Base-by-base conservation (phyloP, 2,329 filamentous ascomycete genomes). In the Blastomyces gilchristii region DNA sequence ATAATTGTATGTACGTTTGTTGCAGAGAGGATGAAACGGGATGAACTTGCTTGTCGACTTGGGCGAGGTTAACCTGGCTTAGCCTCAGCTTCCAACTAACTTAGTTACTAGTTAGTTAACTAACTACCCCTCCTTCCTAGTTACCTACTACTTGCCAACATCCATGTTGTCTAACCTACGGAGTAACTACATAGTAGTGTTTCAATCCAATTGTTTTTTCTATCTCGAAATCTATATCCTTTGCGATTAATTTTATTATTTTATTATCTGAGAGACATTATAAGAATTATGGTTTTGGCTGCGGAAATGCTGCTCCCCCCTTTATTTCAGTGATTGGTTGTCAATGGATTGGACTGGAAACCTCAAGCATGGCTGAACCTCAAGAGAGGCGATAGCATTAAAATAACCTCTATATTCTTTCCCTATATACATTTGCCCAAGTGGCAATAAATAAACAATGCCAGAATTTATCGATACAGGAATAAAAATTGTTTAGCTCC, bases 401-500 rank as follows among this genome's bases (percentile, higher is more conserved):
- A 41, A 45, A 31, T 58, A 39, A 28, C 3, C 11, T 28, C 4
- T 58, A n/a, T 22, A 45, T 50, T 58, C 31, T 62, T 22, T n/a
- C 50, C 22, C 9, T 47, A 47, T n/a, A 47, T 47, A 47, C 22
- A 47, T 34, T 28, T 43, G 41, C 56, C 14, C n/a, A 50, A 16
- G 9, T 11, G 54, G 18, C n/a, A 43, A 22, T 50, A 50, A 16
- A 22, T 49, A 41, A 39, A 16, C 57, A 47, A 59, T 59, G 43
- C 43, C 25, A 59, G 49, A 47, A 37, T 59, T 43, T 59, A 59
- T 59, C 43, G 28, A 59, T 59, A 37, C 57, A 59, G 41, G 41
- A 56, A 60, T 49, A 28, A 53, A 60, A 31, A 3, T 37, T 43
- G 41, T 39, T n/a, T 49, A 41, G 54, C 14, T 45, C 49, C 34